These are phyloP conservation scores for Beta lomatogona DNA, from an alignment of 179 eudicot genomes.

Conservation along the genomic window DNA sequence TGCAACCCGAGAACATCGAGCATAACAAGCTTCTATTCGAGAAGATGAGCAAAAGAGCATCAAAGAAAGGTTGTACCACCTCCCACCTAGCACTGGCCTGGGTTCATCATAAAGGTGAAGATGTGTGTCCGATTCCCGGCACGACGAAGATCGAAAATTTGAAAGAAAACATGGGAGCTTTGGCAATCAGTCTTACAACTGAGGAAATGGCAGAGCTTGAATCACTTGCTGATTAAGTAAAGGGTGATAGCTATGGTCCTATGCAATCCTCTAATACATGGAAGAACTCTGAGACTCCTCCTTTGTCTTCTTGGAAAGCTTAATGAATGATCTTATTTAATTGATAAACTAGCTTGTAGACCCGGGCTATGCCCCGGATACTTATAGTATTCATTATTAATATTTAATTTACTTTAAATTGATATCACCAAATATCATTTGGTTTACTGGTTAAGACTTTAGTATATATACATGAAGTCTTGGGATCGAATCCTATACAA, in stretches of 20 bases:
- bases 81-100: slow-evolving; percentile 51
- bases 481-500: too few species aligned
- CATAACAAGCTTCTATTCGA: slow-evolving; percentile 46
- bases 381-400: too few species aligned
- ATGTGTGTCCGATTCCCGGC: slow-evolving; percentile 53
- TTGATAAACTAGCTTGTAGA: too few species aligned
- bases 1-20: slow-evolving; percentile 44
- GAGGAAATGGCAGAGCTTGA: slow-evolving; percentile 51
- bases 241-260: slow-evolving; percentile 29
- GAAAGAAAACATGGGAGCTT: slow-evolving; percentile 46
- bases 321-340: neutral
- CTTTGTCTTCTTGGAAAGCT: slow-evolving; percentile 34
- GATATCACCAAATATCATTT: too few species aligned
- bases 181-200: slow-evolving; percentile 37
- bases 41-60: slow-evolving; percentile 41
- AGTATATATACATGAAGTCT: too few species aligned
- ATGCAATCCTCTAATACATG: slow-evolving; percentile 6
- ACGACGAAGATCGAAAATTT: slow-evolving; percentile 47
- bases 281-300: slow-evolving; percentile 38
- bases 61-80: slow-evolving; percentile 49
- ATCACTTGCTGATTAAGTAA: slow-evolving; percentile 28
- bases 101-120: slow-evolving; percentile 50
- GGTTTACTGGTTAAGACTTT: too few species aligned
- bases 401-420: too few species aligned
- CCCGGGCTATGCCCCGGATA: too few species aligned